phyloP scores from a whole-genome alignment of 257 asterid genomes.

The Solanum dulcamara region DNA sequence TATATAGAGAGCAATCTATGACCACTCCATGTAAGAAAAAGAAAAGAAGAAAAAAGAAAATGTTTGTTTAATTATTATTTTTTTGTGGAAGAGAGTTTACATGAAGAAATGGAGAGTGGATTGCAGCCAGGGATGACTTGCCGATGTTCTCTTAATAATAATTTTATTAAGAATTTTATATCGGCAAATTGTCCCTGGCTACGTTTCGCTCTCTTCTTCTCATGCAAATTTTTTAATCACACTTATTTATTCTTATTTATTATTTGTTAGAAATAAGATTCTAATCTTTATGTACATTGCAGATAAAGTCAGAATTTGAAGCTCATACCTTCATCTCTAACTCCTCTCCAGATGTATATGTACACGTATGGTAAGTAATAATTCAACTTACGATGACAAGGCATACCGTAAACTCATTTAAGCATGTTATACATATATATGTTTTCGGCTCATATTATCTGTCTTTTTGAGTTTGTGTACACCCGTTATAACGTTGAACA shows the following conservation, averaged over 20 bases:
- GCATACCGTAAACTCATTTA: neutral
- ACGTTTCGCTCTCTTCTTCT: constrained; percentile 5
- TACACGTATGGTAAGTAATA: neutral
- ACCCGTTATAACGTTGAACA: too few species aligned
- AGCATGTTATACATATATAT: neutral
- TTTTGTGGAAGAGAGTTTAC: neutral
- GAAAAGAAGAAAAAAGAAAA: neutral
- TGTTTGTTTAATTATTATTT: neutral
- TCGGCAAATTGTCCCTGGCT: constrained; percentile 5
- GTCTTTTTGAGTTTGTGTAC: neutral
- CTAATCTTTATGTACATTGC: neutral
- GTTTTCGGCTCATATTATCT: neutral
- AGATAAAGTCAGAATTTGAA: neutral
- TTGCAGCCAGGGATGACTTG: constrained; percentile 15
- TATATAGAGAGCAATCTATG: neutral
- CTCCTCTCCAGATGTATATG: neutral
- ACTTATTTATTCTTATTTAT: neutral
- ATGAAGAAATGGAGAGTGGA: constrained; percentile 3
- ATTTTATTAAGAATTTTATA: neutral
- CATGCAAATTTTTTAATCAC: neutral
- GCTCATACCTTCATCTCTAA: neutral
- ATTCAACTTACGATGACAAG: neutral
- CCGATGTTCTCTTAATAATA: neutral
- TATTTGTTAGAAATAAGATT: neutral
- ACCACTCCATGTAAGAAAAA: neutral